Evolutionary conservation across 202 grass and related monocot species (phyloP).

Genomic region (Zizania palustris): DNA sequence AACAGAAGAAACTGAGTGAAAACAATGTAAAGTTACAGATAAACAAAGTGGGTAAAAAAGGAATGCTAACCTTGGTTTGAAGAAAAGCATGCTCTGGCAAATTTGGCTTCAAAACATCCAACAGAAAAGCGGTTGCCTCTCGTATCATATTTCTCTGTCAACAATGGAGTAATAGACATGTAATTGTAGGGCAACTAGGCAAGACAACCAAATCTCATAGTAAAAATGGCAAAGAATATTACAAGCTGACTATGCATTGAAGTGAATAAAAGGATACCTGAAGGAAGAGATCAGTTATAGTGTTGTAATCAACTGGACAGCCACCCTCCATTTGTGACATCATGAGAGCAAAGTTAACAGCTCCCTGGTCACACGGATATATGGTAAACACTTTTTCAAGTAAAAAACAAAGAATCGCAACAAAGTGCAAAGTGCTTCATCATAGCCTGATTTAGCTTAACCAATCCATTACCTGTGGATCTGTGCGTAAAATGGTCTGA

Average conservation of each 20-base stretch:
- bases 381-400: conserved; percentile 19
- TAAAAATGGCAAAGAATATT: conserved; percentile 20
- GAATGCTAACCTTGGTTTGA: conserved; percentile 79
- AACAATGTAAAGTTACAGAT: conserved; percentile 5
- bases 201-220: conserved; percentile 23
- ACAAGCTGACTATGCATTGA: conserved; percentile 17
- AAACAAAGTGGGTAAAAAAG: conserved; percentile 30
- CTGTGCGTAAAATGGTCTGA: conserved; percentile 85
- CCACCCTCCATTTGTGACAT: conserved; percentile 99
- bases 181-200: too few relatives aligned
- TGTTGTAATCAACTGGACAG: conserved; percentile 93
- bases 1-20: conserved; percentile 33
- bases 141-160: conserved; percentile 92
- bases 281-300: conserved; percentile 96
- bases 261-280: conserved; percentile 58
- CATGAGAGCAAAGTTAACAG: conserved; percentile 85
- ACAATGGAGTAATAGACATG: conserved; percentile 39
- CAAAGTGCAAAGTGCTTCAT: conserved; percentile 9
- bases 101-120: conserved; percentile 97
- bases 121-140: conserved; percentile 92
- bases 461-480: conserved; percentile 76
- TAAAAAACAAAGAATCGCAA: conserved; percentile 15
- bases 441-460: neutral
- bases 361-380: conserved; percentile 48
- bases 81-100: conserved; percentile 91